Conservation (phyloP, 1,284 basidiomycete genomes). For the Pholiota adiposa region DNA sequence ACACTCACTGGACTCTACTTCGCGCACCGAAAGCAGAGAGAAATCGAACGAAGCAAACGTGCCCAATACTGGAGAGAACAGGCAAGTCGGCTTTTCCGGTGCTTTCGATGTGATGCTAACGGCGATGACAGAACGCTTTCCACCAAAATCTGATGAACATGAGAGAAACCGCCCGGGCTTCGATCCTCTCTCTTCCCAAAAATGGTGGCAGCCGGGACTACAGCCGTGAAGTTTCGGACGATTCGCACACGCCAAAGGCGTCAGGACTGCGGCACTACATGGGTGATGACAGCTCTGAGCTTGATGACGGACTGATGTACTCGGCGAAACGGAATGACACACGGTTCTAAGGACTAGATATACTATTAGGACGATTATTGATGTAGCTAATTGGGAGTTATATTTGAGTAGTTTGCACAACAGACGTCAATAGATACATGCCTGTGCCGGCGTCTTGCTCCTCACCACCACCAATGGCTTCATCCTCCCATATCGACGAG, state of each 20-base stretch:
- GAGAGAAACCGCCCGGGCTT: conserved; percentile 71
- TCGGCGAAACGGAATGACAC: conserved; percentile 24
- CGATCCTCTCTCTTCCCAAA: conserved; percentile 57
- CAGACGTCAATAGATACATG: conserved; percentile 20
- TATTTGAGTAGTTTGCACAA: conserved; percentile 7
- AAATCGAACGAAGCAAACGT: conserved; percentile 78
- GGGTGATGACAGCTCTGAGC: conserved; percentile 51
- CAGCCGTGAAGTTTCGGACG: conserved; percentile 55
- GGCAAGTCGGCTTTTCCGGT: conserved; percentile 38
- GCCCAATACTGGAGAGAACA: conserved; percentile 89
- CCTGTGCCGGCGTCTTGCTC: background rate
- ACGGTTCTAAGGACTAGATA: conserved; percentile 22
- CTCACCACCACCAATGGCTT: conserved; percentile 18
- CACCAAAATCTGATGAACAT: conserved; percentile 79
- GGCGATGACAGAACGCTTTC: conserved; percentile 60
- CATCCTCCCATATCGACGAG: conserved; percentile 28
- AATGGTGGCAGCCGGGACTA: conserved; percentile 50
- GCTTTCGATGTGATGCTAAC: background rate
- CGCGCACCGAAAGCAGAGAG: conserved; percentile 72
- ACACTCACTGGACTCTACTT: conserved; percentile 72
- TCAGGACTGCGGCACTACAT: conserved; percentile 61
- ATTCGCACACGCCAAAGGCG: conserved; percentile 53
- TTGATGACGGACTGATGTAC: conserved; percentile 50
- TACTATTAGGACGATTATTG: conserved; percentile 7
- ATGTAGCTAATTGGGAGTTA: background rate